Evolutionary conservation across 1,284 basidiomycete species (phyloP).

Genomic region (Microstroma glucosiphilum): DNA sequence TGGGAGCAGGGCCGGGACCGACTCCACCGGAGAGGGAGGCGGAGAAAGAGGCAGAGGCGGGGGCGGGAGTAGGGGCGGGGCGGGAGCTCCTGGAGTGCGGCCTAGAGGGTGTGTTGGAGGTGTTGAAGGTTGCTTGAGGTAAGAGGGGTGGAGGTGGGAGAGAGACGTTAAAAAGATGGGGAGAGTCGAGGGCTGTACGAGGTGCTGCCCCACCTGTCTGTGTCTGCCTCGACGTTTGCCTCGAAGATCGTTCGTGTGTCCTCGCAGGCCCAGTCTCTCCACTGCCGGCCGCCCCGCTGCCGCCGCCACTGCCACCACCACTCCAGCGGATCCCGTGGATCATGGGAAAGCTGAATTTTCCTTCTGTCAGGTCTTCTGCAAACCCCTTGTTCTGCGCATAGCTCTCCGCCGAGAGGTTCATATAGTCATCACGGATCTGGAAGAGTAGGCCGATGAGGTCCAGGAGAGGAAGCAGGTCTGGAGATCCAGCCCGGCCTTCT

Average conservation of each 20-base stretch:
- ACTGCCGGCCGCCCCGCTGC: too few relatives aligned
- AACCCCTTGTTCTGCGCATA: conserved; percentile 89
- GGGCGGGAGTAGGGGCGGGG: neutral
- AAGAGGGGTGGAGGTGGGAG: neutral
- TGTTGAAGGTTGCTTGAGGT: neutral
- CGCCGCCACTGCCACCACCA: conserved; percentile 4
- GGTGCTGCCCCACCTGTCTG: neutral
- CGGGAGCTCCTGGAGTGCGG: neutral
- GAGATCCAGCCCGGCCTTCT: neutral
- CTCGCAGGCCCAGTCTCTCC: too few relatives aligned
- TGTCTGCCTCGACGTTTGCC: too few relatives aligned
- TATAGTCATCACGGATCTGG: conserved; percentile 94
- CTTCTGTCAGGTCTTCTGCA: conserved; percentile 88
- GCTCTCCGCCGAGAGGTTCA: conserved; percentile 82
- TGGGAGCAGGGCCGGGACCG: conserved; percentile 7
- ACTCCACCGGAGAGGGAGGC: neutral
- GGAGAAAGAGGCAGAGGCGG: neutral
- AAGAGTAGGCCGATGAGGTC: conserved; percentile 91
- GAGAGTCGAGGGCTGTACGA: neutral
- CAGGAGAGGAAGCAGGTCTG: conserved; percentile 64
- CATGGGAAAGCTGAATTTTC: conserved; percentile 92
- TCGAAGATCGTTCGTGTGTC: too few relatives aligned
- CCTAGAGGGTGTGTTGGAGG: neutral
- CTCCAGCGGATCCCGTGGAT: conserved; percentile 70
- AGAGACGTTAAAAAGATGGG: neutral